Conservation (phyloP, 2,329 filamentous ascomycete species). For the Cladophialophora immunda region DNA sequence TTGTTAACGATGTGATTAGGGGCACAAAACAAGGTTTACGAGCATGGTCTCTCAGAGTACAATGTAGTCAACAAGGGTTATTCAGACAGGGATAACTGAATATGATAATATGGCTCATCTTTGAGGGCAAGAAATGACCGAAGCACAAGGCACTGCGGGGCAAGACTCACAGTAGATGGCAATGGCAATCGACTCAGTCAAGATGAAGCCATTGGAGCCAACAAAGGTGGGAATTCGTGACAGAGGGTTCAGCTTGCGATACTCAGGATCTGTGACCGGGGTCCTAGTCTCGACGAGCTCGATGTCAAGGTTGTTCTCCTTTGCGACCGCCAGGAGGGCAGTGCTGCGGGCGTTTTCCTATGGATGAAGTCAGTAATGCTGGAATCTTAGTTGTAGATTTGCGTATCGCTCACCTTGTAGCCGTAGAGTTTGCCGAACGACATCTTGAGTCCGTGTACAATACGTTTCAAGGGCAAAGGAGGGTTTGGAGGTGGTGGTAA, state of each 20-base stretch:
- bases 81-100: slow-evolving; percentile 99
- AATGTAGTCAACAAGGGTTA: slow-evolving; percentile 84
- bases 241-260: slow-evolving; percentile 84
- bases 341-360: slow-evolving; percentile 40
- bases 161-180: slow-evolving; percentile 84
- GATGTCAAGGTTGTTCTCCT: slow-evolving; percentile 95
- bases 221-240: slow-evolving; percentile 94
- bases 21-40: slow-evolving; percentile 12
- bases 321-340: slow-evolving; percentile 84
- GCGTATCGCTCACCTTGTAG: slow-evolving; percentile 69
- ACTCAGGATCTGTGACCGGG: slow-evolving; percentile 73
- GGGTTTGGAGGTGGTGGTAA: slow-evolving; percentile 3
- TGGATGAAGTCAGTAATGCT: slow-evolving; percentile 35
- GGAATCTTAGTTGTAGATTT: slow-evolving; percentile 37
- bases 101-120: slow-evolving; percentile 78
- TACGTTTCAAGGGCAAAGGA: slow-evolving; percentile 1
- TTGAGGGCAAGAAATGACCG: slow-evolving; percentile 28
- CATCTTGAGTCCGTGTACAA: slow-evolving; percentile 67
- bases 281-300: slow-evolving; percentile 79
- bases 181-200: slow-evolving; percentile 92
- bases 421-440: slow-evolving; percentile 98
- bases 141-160: slow-evolving; percentile 20
- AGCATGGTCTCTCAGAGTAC: slow-evolving; percentile 74
- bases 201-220: slow-evolving; percentile 86
- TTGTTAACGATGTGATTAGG: slow-evolving; percentile 24